Base-by-base conservation (phyloP, 208 protist species). In the Wallacemonas sp. region DNA sequence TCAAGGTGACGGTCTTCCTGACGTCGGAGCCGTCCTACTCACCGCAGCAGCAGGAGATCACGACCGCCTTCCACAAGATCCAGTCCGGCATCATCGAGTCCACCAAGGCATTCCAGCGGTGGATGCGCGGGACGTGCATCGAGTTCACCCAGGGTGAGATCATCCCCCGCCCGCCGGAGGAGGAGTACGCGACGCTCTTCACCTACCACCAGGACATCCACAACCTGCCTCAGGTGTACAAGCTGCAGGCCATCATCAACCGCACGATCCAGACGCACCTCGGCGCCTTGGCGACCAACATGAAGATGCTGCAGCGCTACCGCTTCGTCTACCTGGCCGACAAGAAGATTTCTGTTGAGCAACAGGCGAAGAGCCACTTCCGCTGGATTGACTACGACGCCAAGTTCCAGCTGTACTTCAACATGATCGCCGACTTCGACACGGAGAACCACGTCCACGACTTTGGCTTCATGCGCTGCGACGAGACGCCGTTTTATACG, bases 61-160 rank as follows among this genome's bases (percentile, higher is more conserved):
- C 90, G 30, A 88, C 78, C 29, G 87, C 88, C 17, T 92, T 98
- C 49, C 82, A 97, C 81, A 95, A 97, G 77, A 89, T 98, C 33
- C 83, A 98, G 30, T 67, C 80, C 17, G 83, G 90, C 44, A 94
- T 98, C 62, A 88, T 99, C 65, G 96, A 98, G 66, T 92, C 85
- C 32, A 96, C 96, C n/a, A 95, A 96, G 66, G 69, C 70, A 11
- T 99, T 99, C 65, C 81, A 91, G 44, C 97, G 98, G 2, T 99
- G 98, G 97, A 97, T 97, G 96, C 81, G 92, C 46, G 97, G 97
- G 39, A 98, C 96, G 1, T 99, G 98, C 80, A 80, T 98, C 64
- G 92, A 97, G 74, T 97, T 92, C 77, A 96, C 94, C 2, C 86
- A 96, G 27, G 90, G 90, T 29, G 88, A 97, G 61, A 81, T 97